These are phyloP conservation scores for Fusarium verticillioides DNA, from an alignment of 2,329 filamentous ascomycete species.

Conservation along the genomic window DNA sequence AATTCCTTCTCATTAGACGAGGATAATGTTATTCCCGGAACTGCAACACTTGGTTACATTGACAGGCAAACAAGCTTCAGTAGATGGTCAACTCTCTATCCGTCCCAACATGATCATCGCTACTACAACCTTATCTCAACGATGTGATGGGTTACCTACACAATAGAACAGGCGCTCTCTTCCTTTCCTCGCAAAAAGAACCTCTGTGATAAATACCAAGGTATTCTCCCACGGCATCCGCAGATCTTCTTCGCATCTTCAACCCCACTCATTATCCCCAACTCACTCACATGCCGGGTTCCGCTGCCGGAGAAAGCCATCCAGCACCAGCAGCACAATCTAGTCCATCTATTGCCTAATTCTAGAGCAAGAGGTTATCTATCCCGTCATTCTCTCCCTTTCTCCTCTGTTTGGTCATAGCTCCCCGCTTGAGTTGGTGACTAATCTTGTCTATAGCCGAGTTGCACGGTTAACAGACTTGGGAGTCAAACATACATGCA, in stretches of 20 bases:
- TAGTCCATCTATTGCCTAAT: conserved; percentile 16
- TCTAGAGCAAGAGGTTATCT: not conserved
- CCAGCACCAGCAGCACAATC: not conserved
- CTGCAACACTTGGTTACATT: not conserved
- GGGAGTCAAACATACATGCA: not conserved
- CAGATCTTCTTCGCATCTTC: conserved; percentile 8
- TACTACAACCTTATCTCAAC: not conserved
- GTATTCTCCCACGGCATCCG: not conserved
- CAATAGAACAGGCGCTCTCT: not conserved
- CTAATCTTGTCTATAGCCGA: not conserved
- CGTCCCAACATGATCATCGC: not conserved
- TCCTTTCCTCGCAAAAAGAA: not conserved
- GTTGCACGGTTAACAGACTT: not conserved
- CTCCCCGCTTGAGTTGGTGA: not conserved
- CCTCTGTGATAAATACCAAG: not conserved
- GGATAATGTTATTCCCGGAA: conserved; percentile 5
- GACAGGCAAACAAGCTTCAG: not conserved
- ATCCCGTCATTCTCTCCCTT: not conserved
- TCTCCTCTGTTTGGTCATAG: not conserved
- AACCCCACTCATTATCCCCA: not conserved
- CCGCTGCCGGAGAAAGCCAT: conserved; percentile 12
- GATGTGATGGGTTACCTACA: not conserved
- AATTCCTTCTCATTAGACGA: conserved; percentile 4
- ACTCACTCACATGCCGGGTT: conserved; percentile 21
- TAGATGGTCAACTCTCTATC: not conserved